Base-by-base conservation (phyloP, 2,329 filamentous ascomycete genomes). In the Botryosphaeria agaves region DNA sequence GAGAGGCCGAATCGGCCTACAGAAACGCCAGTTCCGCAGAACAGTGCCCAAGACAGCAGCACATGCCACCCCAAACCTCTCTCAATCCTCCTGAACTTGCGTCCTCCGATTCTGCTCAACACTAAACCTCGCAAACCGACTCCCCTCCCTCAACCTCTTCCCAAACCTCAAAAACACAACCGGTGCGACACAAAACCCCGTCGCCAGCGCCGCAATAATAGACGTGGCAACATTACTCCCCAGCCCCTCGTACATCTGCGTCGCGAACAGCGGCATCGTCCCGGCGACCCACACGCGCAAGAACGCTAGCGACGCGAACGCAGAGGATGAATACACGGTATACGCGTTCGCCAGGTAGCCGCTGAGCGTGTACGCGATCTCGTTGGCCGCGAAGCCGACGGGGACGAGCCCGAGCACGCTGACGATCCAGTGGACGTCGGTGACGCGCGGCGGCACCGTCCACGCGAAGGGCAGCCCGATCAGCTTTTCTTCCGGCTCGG, bases 291-390 rank as follows among this genome's bases (percentile, higher is more conserved):
- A 45, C 5, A 56, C 62, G 12, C 64, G 54, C 39, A 66, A 51
- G 42, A 69, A 63, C 0, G 64, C 69, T 36, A 69, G 69, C 5
- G 62, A 64, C 6, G 65, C 64, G 24, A 69, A 62, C 11, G 64
- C 64, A 1, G 59, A 62, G 7, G 64, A 62, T 8, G 64, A 62
- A 36, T 59, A 59, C 20, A 48, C 51, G 12, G 54, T 43, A 33
- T 62, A 63, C 14, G 52, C 52, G 38, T 63, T 60, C 0, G 57
- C 49, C 7, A 62, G 42, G 29, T 63, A 62, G 2, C 55, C 57
- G 2, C 50, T 48, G 0, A 63, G 39, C 3, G 52, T 45, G 4
- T 45, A 53, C 12, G 55, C 54, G 26, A 63, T 52, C 33, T 66
- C 62, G 11, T 62, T 63, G 15, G 58, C 39, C 0, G 57, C 57